A percentile compares a stretch with the other conserved stretches of the same genome.
Conservation (phyloP, 2,329 filamentous ascomycete genomes). For the Trichoderma lentiforme region DNA sequence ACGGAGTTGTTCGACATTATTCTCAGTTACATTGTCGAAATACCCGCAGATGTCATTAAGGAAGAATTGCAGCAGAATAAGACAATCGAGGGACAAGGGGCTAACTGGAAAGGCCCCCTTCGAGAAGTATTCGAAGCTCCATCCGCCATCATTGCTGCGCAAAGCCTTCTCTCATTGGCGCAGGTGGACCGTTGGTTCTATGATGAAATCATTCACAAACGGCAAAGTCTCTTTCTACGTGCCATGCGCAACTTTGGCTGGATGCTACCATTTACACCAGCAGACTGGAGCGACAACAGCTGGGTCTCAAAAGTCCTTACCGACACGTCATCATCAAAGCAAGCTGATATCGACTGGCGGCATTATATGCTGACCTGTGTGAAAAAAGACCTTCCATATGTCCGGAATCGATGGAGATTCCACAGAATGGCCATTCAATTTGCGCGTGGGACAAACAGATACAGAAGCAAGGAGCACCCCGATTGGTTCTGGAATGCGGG, state of each 20-base stretch:
- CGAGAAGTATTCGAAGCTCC: not conserved
- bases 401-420: not conserved
- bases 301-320: not conserved
- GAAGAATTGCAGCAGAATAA: not conserved
- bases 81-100: not conserved
- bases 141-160: not conserved
- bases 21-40: not conserved
- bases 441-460: not conserved
- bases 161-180: not conserved
- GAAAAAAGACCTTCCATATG: not conserved
- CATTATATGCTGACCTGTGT: not conserved
- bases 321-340: not conserved
- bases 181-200: conserved; percentile 7
- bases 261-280: conserved; percentile 9
- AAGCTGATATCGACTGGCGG: not conserved
- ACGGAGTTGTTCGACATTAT: not conserved
- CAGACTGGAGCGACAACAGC: not conserved
- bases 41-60: not conserved
- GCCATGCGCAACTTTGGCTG: conserved; percentile 7
- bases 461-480: not conserved
- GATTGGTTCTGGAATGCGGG: not conserved
- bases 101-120: not conserved
- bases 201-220: not conserved
- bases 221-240: not conserved
- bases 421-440: conserved; percentile 3